A percentile compares a stretch with the other conserved stretches of the same genome.
phyloP scores from a whole-genome alignment of 805 yeast genomes.

The Metschnikowia bowlesiae region DNA sequence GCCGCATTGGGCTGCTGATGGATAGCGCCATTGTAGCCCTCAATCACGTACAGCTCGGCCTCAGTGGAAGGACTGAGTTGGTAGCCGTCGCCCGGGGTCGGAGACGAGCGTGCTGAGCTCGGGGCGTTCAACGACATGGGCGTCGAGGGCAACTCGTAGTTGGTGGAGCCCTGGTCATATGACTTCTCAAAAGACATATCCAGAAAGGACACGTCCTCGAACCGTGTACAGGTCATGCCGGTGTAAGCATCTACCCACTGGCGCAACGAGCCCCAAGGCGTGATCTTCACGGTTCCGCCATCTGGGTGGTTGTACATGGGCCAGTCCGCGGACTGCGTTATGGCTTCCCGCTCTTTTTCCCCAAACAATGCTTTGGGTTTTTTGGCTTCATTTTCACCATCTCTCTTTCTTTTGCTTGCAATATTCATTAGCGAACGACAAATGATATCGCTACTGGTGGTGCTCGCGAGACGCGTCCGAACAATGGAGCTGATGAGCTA shows the following conservation, averaged over 20 bases:
- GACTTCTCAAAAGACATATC: conserved; percentile 20
- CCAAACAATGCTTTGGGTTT: conserved; percentile 18
- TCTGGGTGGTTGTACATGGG: conserved; percentile 58
- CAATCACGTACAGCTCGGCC: conserved; percentile 36
- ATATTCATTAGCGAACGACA: not conserved
- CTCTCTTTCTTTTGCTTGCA: conserved; percentile 21
- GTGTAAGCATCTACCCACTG: conserved; percentile 37
- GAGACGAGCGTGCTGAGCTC: conserved; percentile 14
- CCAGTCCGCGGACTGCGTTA: conserved; percentile 36
- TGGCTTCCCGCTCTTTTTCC: conserved; percentile 15
- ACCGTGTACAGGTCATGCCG: conserved; percentile 43
- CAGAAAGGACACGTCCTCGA: conserved; percentile 39
- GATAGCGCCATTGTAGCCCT: conserved; percentile 21
- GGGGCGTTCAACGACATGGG: conserved; percentile 16
- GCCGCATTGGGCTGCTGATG: not conserved
- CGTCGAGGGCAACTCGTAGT: conserved; percentile 17
- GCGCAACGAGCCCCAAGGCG: conserved; percentile 61
- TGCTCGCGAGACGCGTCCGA: not conserved
- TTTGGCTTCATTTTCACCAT: conserved; percentile 20
- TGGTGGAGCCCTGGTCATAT: conserved; percentile 5
- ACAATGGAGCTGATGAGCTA: too few relatives aligned
- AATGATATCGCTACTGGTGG: too few relatives aligned
- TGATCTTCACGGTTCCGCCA: conserved; percentile 57
- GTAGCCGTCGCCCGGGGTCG: conserved; percentile 15
- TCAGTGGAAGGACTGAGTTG: conserved; percentile 35